phyloP scores from a whole-genome alignment of 2,329 filamentous ascomycete species.

The Pseudofabraea citricarpa region DNA sequence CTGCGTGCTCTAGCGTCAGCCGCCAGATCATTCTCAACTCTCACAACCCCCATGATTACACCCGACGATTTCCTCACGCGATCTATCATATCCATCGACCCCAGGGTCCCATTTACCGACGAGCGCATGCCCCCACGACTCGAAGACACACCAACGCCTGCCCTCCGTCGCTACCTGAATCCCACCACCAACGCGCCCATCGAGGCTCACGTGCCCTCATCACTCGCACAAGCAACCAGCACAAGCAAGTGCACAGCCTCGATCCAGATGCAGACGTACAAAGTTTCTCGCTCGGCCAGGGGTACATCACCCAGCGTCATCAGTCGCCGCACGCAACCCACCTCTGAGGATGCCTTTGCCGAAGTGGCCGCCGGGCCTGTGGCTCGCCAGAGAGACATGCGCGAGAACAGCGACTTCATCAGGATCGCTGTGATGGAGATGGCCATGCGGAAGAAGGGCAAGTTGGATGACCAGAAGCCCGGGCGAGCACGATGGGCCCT shows the following conservation, averaged over 20 bases:
- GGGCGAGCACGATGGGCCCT: constrained; percentile 63
- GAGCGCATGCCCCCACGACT: constrained; percentile 59
- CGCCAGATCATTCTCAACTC: constrained; percentile 50
- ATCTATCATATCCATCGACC: constrained; percentile 63
- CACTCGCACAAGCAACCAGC: constrained; percentile 29
- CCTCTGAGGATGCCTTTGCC: constrained; percentile 26
- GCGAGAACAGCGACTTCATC: constrained; percentile 67
- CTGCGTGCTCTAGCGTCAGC: constrained; percentile 47
- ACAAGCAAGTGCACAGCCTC: constrained; percentile 54
- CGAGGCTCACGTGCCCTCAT: constrained; percentile 31
- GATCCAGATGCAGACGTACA: constrained; percentile 69
- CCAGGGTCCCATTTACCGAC: constrained; percentile 61
- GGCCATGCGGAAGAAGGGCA: constrained; percentile 63
- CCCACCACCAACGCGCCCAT: constrained; percentile 49
- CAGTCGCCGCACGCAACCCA: constrained; percentile 22
- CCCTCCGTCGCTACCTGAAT: constrained; percentile 63
- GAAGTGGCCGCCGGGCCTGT: constrained; percentile 35
- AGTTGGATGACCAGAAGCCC: constrained; percentile 61
- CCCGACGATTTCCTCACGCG: constrained; percentile 63
- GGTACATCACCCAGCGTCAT: constrained; percentile 32
- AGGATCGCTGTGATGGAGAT: constrained; percentile 68
- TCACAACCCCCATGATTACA: constrained; percentile 59
- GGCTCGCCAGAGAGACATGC: constrained; percentile 60
- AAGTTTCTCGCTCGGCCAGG: constrained; percentile 29
- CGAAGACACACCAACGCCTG: constrained; percentile 61